A percentile compares a stretch with the other conserved stretches of the same genome.
Conservation (phyloP, 2,329 filamentous ascomycete species). For the Microsporum ferrugineum region DNA sequence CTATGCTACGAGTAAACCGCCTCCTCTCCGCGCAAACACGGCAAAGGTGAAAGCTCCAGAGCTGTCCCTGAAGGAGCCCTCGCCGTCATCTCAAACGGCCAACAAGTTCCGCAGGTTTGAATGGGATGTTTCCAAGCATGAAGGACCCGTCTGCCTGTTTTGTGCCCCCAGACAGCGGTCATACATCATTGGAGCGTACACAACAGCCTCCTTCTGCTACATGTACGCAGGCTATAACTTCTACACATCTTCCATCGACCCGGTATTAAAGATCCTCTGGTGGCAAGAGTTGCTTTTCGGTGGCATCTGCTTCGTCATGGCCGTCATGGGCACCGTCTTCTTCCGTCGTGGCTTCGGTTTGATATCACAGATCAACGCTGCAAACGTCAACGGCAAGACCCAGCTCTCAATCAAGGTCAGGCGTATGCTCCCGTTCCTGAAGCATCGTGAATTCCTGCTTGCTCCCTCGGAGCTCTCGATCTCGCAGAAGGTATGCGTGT, state of each 20-base stretch:
- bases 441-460: conserved; percentile 20
- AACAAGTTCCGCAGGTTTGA: conserved; percentile 12
- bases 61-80: conserved; percentile 6
- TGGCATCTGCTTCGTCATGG: conserved; percentile 49
- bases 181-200: conserved; percentile 51
- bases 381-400: conserved; percentile 33
- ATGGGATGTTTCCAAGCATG: conserved; percentile 37
- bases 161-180: conserved; percentile 52
- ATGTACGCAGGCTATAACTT: conserved; percentile 42
- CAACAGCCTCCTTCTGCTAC: conserved; percentile 44
- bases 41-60: conserved; percentile 5
- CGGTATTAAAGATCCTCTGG: conserved; percentile 41
- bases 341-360: conserved; percentile 47
- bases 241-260: conserved; percentile 39
- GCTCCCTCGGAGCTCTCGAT: conserved; percentile 26
- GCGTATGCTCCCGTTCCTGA: conserved; percentile 29
- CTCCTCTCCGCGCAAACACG: not conserved
- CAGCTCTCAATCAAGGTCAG: conserved; percentile 28
- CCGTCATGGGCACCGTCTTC: conserved; percentile 49
- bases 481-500: conserved; percentile 24
- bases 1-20: not conserved
- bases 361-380: conserved; percentile 44
- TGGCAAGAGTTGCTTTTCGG: conserved; percentile 51
- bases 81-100: not conserved
- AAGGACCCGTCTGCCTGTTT: conserved; percentile 52